A percentile compares a stretch with the other conserved stretches of the same genome.
These are phyloP conservation scores for Penicillium nordicum DNA, from an alignment of 2,329 filamentous ascomycete genomes.

Conservation along the genomic window DNA sequence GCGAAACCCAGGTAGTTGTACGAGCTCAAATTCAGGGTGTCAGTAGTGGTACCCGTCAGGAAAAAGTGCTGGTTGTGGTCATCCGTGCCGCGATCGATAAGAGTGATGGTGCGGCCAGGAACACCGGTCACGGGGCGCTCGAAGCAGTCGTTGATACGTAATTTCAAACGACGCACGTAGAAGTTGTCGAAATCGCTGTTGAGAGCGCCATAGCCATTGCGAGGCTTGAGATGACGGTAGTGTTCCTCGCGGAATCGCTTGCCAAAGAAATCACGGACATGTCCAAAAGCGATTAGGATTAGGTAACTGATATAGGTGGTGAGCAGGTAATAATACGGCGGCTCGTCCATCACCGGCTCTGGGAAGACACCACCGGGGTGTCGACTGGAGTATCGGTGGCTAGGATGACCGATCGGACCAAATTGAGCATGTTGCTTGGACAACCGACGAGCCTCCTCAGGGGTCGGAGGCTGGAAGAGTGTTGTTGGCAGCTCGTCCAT, in stretches of 20 bases:
- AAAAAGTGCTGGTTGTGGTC: slow-evolving; percentile 91
- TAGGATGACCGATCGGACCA: slow-evolving; percentile 73
- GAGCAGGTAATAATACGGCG: slow-evolving; percentile 92
- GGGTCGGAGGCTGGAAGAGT: slow-evolving; percentile 82
- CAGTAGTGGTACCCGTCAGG: slow-evolving; percentile 82
- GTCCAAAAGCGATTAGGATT: slow-evolving; percentile 89
- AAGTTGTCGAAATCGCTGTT: slow-evolving; percentile 99
- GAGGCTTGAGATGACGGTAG: slow-evolving; percentile 77
- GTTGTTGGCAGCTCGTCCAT: slow-evolving; percentile 72
- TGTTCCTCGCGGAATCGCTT: slow-evolving; percentile 87
- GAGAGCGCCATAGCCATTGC: slow-evolving; percentile 87
- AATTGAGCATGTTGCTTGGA: slow-evolving; percentile 85
- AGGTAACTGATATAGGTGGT: slow-evolving; percentile 99
- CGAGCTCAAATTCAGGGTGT: slow-evolving; percentile 97
- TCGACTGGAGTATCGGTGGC: slow-evolving; percentile 84
- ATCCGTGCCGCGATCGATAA: slow-evolving; percentile 84
- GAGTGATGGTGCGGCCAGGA: slow-evolving; percentile 86
- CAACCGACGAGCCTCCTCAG: slow-evolving; percentile 73
- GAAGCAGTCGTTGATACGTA: slow-evolving; percentile 95
- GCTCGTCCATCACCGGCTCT: slow-evolving; percentile 86
- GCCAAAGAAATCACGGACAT: slow-evolving; percentile 95
- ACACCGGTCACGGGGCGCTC: slow-evolving; percentile 88
- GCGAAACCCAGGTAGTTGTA: slow-evolving; percentile 99
- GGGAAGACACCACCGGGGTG: slow-evolving; percentile 77
- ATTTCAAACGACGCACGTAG: slow-evolving; percentile 87